Percentiles rank a stretch among this genome's conserved stretches.
Evolutionary conservation across 2,329 filamentous ascomycete genomes (phyloP).

Genomic region (Aspergillus niger): DNA sequence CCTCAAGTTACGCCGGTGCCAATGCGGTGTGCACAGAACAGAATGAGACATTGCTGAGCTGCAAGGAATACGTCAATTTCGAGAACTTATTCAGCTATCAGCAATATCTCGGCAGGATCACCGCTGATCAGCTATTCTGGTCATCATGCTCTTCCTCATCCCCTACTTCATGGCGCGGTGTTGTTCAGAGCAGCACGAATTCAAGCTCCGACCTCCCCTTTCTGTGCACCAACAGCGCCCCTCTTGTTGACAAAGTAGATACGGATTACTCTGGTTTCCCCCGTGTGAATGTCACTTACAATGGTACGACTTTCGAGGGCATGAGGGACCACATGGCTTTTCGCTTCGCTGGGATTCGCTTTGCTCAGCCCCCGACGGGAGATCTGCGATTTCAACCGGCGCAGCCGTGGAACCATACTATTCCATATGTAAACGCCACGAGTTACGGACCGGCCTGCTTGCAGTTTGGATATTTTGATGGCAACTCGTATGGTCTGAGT

Average conservation of each 20-base stretch:
- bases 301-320: neutral
- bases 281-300: neutral
- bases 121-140: neutral
- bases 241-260: neutral
- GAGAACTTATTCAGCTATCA: neutral
- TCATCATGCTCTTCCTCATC: neutral
- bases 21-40: neutral
- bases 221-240: neutral
- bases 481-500: neutral
- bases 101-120: neutral
- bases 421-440: neutral
- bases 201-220: neutral
- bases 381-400: constrained; percentile 12
- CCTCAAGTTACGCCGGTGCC: neutral
- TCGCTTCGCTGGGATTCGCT: constrained; percentile 2
- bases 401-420: neutral
- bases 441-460: constrained; percentile 11
- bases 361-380: constrained; percentile 4
- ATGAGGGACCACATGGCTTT: neutral
- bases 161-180: neutral
- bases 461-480: neutral
- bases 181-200: neutral
- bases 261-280: neutral
- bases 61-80: neutral
- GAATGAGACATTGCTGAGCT: neutral